Evolutionary conservation across 345 rosid genomes (phyloP), one percentile per base, ranked within the genome.

Genomic region (Melaleuca alternifolia): DNA sequence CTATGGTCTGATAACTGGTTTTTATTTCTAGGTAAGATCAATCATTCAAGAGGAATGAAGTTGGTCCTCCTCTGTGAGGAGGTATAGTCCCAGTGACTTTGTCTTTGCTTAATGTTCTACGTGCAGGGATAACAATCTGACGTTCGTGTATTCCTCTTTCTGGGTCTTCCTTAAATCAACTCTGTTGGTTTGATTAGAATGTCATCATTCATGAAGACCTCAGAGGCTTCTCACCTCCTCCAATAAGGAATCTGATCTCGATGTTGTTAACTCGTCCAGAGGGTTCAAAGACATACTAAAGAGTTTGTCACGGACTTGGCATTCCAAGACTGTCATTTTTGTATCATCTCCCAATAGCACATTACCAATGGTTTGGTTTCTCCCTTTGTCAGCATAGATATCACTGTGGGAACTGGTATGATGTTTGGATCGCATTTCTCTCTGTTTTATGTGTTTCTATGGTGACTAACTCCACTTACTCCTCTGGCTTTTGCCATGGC

Each of bases 171-270:
- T 51, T 50, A 30, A 85, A 33, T 83, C 44, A 51, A 83, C 81
- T 15, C 14, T 84, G n/a, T 41, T 88, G 28, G 46, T 30, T 81
- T 18, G 77, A 46, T 15, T 23, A 90, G 92, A 51, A 85, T 85
- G 51, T 89, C 56, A 85, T 90, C 83, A 84, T 90, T 86, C 91
- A 90, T 61, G 92, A 91, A 85, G 90, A 87, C 51, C 75, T 87
- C 53, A 86, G 56, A 61, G 82, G 65, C 53, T 62, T 87, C 8
- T 28, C 52, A 37, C 83, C 90, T 54, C 90, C 90, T 75, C 87
- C 30, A 18, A 9, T 50, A 48, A 57, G 33, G 20, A 81, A 86
- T 84, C 86, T 90, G 86, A 87, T 85, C 84, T 91, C 18, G 89
- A 88, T 37, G 46, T 90, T 57, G 89, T 89, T 54, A 88, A 87